These are phyloP conservation scores for Kickxella alabastrina DNA, from an alignment of 192 early-diverging fungal genomes.

Conservation along the genomic window DNA sequence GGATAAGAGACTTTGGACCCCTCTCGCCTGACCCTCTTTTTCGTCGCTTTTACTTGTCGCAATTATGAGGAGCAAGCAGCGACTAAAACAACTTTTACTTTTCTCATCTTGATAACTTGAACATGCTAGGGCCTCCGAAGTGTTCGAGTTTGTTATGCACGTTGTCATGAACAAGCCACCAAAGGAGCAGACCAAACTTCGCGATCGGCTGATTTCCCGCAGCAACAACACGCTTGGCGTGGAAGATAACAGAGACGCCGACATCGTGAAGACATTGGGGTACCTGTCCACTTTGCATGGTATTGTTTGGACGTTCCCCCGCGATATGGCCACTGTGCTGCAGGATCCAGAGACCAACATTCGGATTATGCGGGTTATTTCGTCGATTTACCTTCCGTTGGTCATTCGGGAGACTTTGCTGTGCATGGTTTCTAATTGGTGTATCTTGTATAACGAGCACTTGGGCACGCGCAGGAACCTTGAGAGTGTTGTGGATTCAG, in stretches of 20 bases:
- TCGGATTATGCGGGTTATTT: conserved; percentile 20
- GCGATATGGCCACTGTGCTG: conserved; percentile 31
- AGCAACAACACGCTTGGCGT: not conserved
- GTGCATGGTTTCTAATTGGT: conserved; percentile 50
- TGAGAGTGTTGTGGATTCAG: conserved; percentile 32
- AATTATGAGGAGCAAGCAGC: too few relatives aligned
- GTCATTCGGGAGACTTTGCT: conserved; percentile 43
- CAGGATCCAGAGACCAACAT: conserved; percentile 18
- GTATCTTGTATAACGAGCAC: conserved; percentile 27
- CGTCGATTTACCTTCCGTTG: conserved; percentile 22
- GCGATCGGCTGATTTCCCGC: conserved; percentile 16
- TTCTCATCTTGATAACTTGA: not conserved
- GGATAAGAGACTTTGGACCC: too few relatives aligned
- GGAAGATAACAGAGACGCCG: conserved; percentile 3
- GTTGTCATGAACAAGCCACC: conserved; percentile 15
- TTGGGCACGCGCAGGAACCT: conserved; percentile 26
- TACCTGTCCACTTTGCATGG: conserved; percentile 42
- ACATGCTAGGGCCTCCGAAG: conserved; percentile 23
- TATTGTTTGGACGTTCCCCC: conserved; percentile 42
- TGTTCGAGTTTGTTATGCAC: conserved; percentile 34
- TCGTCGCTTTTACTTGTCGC: too few relatives aligned
- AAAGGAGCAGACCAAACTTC: conserved; percentile 22
- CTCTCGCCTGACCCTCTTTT: too few relatives aligned
- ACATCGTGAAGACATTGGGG: conserved; percentile 18
- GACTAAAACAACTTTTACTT: too few relatives aligned